A percentile compares a stretch with the other conserved stretches of the same genome.
Conservation (phyloP, 2,329 filamentous ascomycete genomes). For the Paracoccidioides brasiliensis region DNA sequence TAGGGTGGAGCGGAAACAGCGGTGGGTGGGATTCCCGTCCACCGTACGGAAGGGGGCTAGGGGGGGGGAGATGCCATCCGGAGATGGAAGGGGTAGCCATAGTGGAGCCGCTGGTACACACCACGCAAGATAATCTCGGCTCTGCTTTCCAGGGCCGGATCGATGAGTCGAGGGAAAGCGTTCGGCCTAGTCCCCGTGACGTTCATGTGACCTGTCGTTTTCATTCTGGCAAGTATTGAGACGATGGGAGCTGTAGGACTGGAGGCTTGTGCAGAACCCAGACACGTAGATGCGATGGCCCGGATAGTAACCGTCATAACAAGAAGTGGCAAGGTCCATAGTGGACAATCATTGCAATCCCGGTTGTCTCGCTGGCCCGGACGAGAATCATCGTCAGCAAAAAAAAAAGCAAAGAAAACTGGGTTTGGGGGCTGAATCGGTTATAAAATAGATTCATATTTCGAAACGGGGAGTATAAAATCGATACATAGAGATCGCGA, state of each 20-base stretch:
- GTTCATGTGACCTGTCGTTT: not conserved
- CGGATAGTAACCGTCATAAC: not conserved
- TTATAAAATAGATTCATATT: not conserved
- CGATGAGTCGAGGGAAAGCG: not conserved
- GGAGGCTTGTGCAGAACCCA: not conserved
- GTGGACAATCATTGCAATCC: not conserved
- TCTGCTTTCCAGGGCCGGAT: not conserved
- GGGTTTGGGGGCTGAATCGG: not conserved
- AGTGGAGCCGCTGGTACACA: not conserved
- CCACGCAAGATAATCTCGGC: no score
- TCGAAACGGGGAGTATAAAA: not conserved
- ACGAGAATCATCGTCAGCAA: not conserved
- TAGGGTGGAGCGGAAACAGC: conserved; percentile 16
- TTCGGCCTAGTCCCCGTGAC: not conserved
- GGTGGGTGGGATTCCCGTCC: conserved; percentile 6
- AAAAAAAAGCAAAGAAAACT: conserved; percentile 1
- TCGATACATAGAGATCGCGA: not conserved
- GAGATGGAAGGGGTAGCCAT: conserved; percentile 4
- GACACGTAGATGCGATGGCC: not conserved
- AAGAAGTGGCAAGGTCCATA: not conserved
- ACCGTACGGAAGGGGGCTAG: conserved; percentile 2
- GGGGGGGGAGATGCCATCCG: conserved; percentile 9
- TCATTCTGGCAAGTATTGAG: not conserved
- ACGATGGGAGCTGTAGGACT: not conserved
- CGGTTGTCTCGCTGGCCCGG: not conserved